A percentile compares a stretch with the other conserved stretches of the same genome.
phyloP scores from a whole-genome alignment of 2,329 filamentous ascomycete species.

The Phyllosticta capitalensis region DNA sequence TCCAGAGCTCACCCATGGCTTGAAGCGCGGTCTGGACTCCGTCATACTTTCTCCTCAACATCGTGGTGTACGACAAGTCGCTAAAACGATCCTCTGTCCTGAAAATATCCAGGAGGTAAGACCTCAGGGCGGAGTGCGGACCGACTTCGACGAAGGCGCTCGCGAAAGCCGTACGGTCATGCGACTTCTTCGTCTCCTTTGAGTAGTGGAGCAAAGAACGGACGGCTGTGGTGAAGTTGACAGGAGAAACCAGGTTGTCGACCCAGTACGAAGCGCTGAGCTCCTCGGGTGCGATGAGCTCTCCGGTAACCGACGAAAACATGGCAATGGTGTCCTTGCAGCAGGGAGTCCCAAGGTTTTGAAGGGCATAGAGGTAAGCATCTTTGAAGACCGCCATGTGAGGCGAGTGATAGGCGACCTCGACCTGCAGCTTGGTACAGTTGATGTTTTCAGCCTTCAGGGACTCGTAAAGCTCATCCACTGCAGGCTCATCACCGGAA shows the following conservation, averaged over 20 bases:
- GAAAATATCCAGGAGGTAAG: slow-evolving; percentile 8
- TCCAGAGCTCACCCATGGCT: slow-evolving; percentile 16
- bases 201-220: slow-evolving; percentile 7
- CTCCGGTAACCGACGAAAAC: slow-evolving; percentile 3
- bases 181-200: slow-evolving; percentile 15
- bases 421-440: slow-evolving; percentile 30
- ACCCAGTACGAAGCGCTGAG: slow-evolving; percentile 2
- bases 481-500: slow-evolving; percentile 32
- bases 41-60: background rate
- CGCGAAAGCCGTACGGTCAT: background rate
- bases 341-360: background rate
- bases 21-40: slow-evolving; percentile 5
- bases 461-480: slow-evolving; percentile 21
- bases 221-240: slow-evolving; percentile 12
- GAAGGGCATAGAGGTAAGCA: slow-evolving; percentile 15
- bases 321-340: background rate
- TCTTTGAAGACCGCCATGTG: slow-evolving; percentile 30
- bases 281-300: background rate
- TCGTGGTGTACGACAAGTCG: slow-evolving; percentile 14
- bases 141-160: slow-evolving; percentile 18
- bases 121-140: slow-evolving; percentile 21
- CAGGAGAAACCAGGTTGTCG: background rate
- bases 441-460: slow-evolving; percentile 30
- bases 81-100: slow-evolving; percentile 5
- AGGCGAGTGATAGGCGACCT: slow-evolving; percentile 36